These are phyloP conservation scores for Entomortierella chlamydospora DNA, from an alignment of 192 early-diverging fungal species.

Conservation along the genomic window DNA sequence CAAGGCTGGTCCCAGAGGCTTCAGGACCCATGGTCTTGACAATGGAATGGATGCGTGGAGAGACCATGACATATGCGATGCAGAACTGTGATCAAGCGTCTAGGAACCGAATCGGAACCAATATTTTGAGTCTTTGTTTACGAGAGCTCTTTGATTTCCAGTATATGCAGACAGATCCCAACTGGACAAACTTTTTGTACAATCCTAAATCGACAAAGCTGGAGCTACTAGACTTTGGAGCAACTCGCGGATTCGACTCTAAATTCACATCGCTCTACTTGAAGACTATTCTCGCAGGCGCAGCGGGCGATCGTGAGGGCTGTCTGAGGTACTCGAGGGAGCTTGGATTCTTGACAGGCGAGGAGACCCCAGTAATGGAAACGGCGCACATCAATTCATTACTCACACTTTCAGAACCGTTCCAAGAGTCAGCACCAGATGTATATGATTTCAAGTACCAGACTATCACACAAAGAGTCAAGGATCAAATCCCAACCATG, in stretches of 20 bases:
- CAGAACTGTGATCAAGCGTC: conserved; percentile 15
- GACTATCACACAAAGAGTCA: conserved; percentile 85
- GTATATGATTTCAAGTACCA: conserved; percentile 87
- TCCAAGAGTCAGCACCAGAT: conserved; percentile 60
- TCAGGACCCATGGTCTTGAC: conserved; percentile 81
- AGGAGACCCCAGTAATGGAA: conserved; percentile 79
- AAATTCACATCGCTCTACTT: conserved; percentile 84
- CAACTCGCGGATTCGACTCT: conserved; percentile 82
- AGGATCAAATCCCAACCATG: conserved; percentile 94
- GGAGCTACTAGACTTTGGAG: conserved; percentile 95
- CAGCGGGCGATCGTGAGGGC: conserved; percentile 76
- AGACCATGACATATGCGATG: conserved; percentile 69
- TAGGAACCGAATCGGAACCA: conserved; percentile 75
- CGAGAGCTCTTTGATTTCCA: conserved; percentile 91
- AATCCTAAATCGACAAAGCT: conserved; percentile 73
- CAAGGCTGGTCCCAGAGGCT: conserved; percentile 74
- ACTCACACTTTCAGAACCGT: conserved; percentile 88
- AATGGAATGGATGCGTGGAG: conserved; percentile 81
- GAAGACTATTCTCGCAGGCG: conserved; percentile 78
- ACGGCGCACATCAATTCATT: conserved; percentile 91
- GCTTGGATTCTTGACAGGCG: conserved; percentile 93
- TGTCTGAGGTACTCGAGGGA: conserved; percentile 81
- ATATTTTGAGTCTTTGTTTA: conserved; percentile 84
- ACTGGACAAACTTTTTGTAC: conserved; percentile 99
- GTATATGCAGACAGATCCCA: conserved; percentile 99